Evolutionary conservation across 2,329 filamentous ascomycete species (phyloP).

Genomic region (Pseudocercospora vitis): DNA sequence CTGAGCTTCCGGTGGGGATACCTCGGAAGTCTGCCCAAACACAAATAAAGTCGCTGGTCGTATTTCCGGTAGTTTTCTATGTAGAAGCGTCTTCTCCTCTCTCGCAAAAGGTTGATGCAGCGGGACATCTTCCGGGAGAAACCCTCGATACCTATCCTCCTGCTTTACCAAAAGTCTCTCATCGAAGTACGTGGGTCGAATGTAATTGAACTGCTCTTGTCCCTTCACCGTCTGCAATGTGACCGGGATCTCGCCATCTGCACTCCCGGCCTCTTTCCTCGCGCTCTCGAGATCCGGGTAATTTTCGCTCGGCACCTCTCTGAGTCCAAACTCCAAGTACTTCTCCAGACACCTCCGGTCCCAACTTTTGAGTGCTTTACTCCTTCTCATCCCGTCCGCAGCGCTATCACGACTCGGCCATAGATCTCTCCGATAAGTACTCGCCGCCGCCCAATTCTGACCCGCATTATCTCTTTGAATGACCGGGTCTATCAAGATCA

Average conservation of each 20-base stretch:
- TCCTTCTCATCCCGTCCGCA: conserved; percentile 41
- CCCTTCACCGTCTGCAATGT: conserved; percentile 81
- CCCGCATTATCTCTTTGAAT: conserved; percentile 56
- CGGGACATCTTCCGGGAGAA: neutral
- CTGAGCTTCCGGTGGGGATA: conserved; percentile 55
- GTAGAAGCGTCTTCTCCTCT: conserved; percentile 56
- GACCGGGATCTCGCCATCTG: conserved; percentile 49
- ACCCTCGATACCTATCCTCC: conserved; percentile 7
- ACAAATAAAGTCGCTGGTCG: conserved; percentile 68
- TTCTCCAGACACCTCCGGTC: conserved; percentile 73
- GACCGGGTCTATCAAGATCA: conserved; percentile 82
- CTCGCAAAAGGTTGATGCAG: neutral
- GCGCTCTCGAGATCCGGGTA: conserved; percentile 46
- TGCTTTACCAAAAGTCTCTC: conserved; percentile 4
- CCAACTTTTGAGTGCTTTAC: conserved; percentile 74
- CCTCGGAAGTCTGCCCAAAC: conserved; percentile 61
- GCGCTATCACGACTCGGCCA: conserved; percentile 78
- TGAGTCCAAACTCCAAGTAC: conserved; percentile 70
- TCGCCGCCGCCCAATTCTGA: conserved; percentile 48
- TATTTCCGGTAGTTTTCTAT: conserved; percentile 58
- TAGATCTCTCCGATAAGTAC: conserved; percentile 69
- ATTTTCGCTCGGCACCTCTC: conserved; percentile 65
- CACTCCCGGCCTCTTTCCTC: neutral
- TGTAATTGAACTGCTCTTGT: conserved; percentile 66
- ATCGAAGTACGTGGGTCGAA: conserved; percentile 13